Percentiles rank a stretch among this genome's conserved stretches.
Conservation (phyloP, 345 rosid genomes). For the Syzygium jambos region DNA sequence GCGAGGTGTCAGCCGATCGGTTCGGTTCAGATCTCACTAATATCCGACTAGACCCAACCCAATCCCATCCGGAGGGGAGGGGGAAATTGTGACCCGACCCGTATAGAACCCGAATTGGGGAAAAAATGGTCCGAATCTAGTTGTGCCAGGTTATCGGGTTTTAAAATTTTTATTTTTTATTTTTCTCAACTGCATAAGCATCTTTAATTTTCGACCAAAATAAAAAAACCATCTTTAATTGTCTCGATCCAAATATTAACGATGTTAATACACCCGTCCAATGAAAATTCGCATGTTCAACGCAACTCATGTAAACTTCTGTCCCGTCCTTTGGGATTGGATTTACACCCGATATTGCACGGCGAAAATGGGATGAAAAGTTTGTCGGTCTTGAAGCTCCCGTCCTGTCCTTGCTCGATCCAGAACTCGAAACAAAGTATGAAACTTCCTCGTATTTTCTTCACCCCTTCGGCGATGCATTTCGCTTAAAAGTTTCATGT, state of each 20-base stretch:
- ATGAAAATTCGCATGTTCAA: not conserved
- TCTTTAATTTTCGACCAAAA: no score
- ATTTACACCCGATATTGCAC: not conserved
- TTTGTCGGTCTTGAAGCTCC: not conserved
- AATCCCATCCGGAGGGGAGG: not conserved
- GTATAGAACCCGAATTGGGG: fast-evolving
- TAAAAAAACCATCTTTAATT: no score
- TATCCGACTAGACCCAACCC: fast-evolving
- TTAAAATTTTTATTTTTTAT: no score
- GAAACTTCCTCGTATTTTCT: not conserved
- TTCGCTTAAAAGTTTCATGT: not conserved
- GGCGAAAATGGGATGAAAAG: not conserved
- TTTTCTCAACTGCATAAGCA: not conserved
- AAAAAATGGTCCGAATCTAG: not conserved
- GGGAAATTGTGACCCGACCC: not conserved
- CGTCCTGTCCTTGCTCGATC: not conserved
- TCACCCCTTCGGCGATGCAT: not conserved
- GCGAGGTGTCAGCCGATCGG: not conserved
- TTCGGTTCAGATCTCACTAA: not conserved
- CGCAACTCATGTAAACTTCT: not conserved
- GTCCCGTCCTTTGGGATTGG: not conserved
- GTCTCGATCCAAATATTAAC: not conserved
- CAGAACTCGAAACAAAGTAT: not conserved
- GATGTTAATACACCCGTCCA: not conserved
- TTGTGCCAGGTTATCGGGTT: fast-evolving